Base-by-base conservation (phyloP, 192 early-diverging fungal genomes). In the Coemansia sp. region DNA sequence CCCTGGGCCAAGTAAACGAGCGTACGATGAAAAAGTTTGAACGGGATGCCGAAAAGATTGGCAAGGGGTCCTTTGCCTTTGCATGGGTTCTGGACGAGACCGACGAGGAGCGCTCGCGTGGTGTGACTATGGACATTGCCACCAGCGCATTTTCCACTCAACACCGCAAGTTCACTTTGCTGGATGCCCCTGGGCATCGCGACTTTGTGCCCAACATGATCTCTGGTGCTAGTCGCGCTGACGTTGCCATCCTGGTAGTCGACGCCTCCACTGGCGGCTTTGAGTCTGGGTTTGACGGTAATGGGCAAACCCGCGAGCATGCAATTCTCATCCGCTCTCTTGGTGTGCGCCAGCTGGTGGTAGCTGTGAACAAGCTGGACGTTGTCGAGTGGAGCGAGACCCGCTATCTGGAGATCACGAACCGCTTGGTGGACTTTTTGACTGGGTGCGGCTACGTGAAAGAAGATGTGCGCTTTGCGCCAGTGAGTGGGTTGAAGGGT, bases 141-240 rank as follows among this genome's bases (percentile, higher is more conserved):
- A 90, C 94, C 50, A 91, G 85, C 31, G 85, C 89, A 61, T 99
- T 99, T 74, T 86, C 91, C 67, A 99, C 96, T 1, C 61, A 70
- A 20, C 66, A 90, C 33, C 84, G 89, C 20, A 75, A 82, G 33
- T 96, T 96, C 64, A 97, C 94, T 6, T 62, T 99, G 12, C 69
- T 99, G 66, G 97, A 99, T 71, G 94, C 96, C 3, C 97, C 97
- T 3, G 97, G 97, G 3, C 97, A 99, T 69, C 85, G 92, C 21
- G 97, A 99, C 79, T 99, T 99, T 77, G 90, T 99, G 56, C 96
- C 97, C n/a, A 95, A 96, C 72, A 98, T 99, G 96, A 97, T 99
- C 65, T 90, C 90, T 2, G 97, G 97, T 6, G 93, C 97, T 5
- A 72, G 78, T 13, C 76, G 93, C 83, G 97, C 97, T 0, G 97